These are phyloP conservation scores for Hemisphaericaspora xylanilytica DNA, from an alignment of 1,139 yeast species.

Conservation along the genomic window DNA sequence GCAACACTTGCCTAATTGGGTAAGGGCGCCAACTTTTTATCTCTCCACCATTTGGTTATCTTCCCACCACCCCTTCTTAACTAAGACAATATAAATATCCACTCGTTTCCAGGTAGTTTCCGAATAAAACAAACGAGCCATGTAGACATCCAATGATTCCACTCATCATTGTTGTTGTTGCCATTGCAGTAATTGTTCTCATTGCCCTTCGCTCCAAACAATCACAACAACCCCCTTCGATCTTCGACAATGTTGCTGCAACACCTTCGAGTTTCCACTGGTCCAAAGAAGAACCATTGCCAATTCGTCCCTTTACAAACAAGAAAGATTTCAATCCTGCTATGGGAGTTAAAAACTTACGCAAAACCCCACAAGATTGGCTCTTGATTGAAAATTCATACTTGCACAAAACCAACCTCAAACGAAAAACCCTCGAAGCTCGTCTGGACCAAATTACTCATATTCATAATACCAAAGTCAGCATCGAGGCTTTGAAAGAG, in stretches of 20 bases:
- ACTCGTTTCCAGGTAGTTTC: not conserved
- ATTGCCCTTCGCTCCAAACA: not conserved
- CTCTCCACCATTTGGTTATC: not conserved
- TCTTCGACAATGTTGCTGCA: conserved; percentile 10
- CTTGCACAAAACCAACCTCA: conserved; percentile 20
- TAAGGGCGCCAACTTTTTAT: not conserved
- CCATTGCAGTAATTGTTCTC: not conserved
- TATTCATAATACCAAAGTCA: conserved; percentile 18
- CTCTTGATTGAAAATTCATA: conserved; percentile 39
- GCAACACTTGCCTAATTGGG: not conserved
- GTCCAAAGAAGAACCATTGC: conserved; percentile 45
- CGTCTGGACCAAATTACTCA: conserved; percentile 24
- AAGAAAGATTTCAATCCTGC: conserved; percentile 37
- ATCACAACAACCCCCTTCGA: not conserved
- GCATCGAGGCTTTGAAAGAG: conserved; percentile 31
- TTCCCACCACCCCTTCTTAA: not conserved
- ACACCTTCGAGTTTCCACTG: conserved; percentile 41
- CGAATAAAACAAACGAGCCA: not conserved
- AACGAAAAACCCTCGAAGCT: conserved; percentile 20
- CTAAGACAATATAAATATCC: not conserved
- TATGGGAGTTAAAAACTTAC: conserved; percentile 36
- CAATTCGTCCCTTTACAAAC: conserved; percentile 50
- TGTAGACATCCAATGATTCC: not conserved
- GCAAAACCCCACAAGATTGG: conserved; percentile 35
- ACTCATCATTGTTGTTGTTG: not conserved